Conservation (phyloP, 768 basidiomycete genomes). For the Gymnopilus junonius region DNA sequence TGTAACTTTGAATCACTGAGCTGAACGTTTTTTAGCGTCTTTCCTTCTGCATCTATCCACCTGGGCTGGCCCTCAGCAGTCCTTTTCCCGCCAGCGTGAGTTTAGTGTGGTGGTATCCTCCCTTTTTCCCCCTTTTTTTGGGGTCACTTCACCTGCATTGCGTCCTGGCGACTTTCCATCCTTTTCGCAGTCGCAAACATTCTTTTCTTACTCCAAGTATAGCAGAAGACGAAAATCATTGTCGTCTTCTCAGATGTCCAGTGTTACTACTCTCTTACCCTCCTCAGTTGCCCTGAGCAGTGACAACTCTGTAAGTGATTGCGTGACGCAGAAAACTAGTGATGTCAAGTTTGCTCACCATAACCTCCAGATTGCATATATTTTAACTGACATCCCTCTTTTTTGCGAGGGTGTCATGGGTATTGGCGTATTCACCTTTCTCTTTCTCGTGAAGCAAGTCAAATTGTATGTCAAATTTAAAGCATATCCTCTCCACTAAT, state of each 20-base stretch:
- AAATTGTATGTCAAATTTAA: slow-evolving; percentile 45
- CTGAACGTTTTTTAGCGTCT: background rate
- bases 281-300: slow-evolving; percentile 38
- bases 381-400: slow-evolving; percentile 70
- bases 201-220: background rate
- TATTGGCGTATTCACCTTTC: slow-evolving; percentile 62
- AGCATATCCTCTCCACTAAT: background rate
- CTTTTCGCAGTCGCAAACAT: background rate
- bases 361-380: slow-evolving; percentile 48
- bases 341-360: background rate
- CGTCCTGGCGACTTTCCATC: slow-evolving; percentile 23
- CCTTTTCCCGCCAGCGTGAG: background rate
- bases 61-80: slow-evolving; percentile 7
- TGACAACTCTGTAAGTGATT: slow-evolving; percentile 33
- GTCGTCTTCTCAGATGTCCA: slow-evolving; percentile 11
- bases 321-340: background rate
- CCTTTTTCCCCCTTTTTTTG: background rate
- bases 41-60: slow-evolving; percentile 3
- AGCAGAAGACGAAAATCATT: background rate
- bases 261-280: slow-evolving; percentile 18
- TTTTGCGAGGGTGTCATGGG: slow-evolving; percentile 69
- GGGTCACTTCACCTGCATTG: slow-evolving; percentile 9
- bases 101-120: slow-evolving; percentile 4
- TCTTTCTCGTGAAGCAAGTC: slow-evolving; percentile 55
- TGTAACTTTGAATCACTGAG: background rate